Percentiles rank a stretch among this genome's conserved stretches.
Evolutionary conservation across 2,329 filamentous ascomycete genomes (phyloP).

Genomic region (Xylaria sp.): DNA sequence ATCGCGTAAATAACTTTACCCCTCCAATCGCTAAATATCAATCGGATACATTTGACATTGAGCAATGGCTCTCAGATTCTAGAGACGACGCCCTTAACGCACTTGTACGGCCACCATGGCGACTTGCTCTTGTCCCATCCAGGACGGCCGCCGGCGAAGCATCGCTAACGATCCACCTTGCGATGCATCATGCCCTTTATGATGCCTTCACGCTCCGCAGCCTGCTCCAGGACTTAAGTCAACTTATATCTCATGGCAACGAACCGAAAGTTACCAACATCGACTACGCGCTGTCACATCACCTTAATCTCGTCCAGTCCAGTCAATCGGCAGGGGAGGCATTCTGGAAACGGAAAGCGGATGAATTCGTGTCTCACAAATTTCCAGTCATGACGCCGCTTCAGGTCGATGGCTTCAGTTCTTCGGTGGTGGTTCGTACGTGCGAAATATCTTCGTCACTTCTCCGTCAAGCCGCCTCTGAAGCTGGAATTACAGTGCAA

Average conservation of each 20-base stretch:
- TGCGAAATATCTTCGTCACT: slow-evolving; percentile 48
- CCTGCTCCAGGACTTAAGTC: slow-evolving; percentile 65
- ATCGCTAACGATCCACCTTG: slow-evolving; percentile 48
- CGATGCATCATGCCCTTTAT: slow-evolving; percentile 81
- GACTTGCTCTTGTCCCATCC: slow-evolving; percentile 53
- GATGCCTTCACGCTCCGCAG: slow-evolving; percentile 76
- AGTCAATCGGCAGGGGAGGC: slow-evolving; percentile 42
- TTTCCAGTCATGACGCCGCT: slow-evolving; percentile 80
- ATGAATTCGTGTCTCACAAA: slow-evolving; percentile 63
- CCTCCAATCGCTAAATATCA: slow-evolving; percentile 31
- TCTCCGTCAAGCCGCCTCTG: slow-evolving; percentile 62
- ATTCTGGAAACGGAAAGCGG: slow-evolving; percentile 69
- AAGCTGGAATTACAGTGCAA: slow-evolving; percentile 73
- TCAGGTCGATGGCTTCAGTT: slow-evolving; percentile 43
- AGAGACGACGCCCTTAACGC: slow-evolving; percentile 45
- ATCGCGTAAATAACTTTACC: slow-evolving; percentile 39
- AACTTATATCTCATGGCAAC: slow-evolving; percentile 34
- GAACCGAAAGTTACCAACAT: slow-evolving; percentile 32
- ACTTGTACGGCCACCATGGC: slow-evolving; percentile 68
- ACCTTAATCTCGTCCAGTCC: slow-evolving; percentile 45
- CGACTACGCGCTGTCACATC: slow-evolving; percentile 47
- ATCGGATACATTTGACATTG: slow-evolving; percentile 38
- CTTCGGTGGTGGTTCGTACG: slow-evolving; percentile 44
- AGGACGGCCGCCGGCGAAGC: neutral
- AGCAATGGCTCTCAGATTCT: slow-evolving; percentile 46